phyloP scores from a whole-genome alignment of 2,329 filamentous ascomycete genomes.

The Pseudopyricularia cyperi region DNA sequence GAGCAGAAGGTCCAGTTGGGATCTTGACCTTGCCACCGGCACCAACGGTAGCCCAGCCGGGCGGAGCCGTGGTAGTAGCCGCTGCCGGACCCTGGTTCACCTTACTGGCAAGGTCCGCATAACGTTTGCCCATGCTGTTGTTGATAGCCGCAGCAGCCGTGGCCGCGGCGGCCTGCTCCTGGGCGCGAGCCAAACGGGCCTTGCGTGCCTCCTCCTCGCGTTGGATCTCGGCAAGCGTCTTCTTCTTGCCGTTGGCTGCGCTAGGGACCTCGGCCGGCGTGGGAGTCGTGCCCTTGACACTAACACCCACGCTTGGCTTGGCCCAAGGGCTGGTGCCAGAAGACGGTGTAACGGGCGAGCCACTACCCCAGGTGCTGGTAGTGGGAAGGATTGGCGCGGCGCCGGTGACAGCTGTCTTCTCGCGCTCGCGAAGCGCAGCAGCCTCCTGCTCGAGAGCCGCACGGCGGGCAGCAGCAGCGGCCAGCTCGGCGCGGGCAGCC shows the following conservation, averaged over 20 bases:
- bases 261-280: constrained; percentile 13
- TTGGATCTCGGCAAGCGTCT: constrained; percentile 91
- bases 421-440: constrained; percentile 44
- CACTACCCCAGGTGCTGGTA: constrained; percentile 77
- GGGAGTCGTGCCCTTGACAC: constrained; percentile 23
- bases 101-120: constrained; percentile 89
- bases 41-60: constrained; percentile 88
- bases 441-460: constrained; percentile 70
- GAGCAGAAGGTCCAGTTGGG: constrained; percentile 43
- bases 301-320: constrained; percentile 35
- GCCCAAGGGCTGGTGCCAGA: constrained; percentile 54
- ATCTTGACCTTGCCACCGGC: constrained; percentile 84
- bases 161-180: constrained; percentile 30
- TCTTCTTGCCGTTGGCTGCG: constrained; percentile 46
- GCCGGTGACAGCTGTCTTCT: constrained; percentile 45
- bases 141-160: constrained; percentile 19
- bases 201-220: constrained; percentile 90
- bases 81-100: constrained; percentile 24
- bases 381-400: constrained; percentile 69
- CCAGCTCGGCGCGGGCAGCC: constrained; percentile 77
- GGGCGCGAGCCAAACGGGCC: constrained; percentile 43
- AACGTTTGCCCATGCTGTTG: constrained; percentile 59
- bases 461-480: constrained; percentile 64
- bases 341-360: constrained; percentile 44
- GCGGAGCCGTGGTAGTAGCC: constrained; percentile 29